phyloP scores from a whole-genome alignment of 768 basidiomycete genomes.

The Agrocybe pediades region DNA sequence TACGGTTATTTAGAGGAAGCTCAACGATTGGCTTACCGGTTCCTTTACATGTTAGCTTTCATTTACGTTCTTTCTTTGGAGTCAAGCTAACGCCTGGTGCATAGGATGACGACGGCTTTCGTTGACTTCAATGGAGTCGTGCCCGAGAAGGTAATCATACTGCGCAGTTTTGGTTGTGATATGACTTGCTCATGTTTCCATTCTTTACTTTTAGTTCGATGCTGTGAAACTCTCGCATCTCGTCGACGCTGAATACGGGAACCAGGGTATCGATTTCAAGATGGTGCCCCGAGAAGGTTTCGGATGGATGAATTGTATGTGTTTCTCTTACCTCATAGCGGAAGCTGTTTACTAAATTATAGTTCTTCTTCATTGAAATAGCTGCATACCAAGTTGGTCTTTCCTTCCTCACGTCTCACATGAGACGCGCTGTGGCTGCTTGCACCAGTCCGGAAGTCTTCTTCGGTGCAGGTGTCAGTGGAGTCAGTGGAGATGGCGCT shows the following conservation, averaged over 20 bases:
- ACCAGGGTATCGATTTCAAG: conserved; percentile 97
- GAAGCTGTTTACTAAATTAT: background rate
- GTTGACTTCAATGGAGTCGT: conserved; percentile 98
- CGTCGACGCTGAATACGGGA: conserved; percentile 96
- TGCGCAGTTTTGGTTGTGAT: background rate
- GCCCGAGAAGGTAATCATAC: conserved; percentile 80
- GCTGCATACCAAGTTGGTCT: conserved; percentile 97
- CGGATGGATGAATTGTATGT: conserved; percentile 95
- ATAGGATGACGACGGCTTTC: conserved; percentile 90
- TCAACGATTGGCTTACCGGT: conserved; percentile 91
- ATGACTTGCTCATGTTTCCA: conserved; percentile 10
- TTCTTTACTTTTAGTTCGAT: conserved; percentile 64
- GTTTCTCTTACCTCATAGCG: background rate
- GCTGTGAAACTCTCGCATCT: conserved; percentile 94
- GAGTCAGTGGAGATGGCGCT: conserved; percentile 32
- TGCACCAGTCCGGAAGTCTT: conserved; percentile 93
- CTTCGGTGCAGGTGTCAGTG: conserved; percentile 57
- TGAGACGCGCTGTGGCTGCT: conserved; percentile 93
- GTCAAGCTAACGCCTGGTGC: background rate
- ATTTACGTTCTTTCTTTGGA: background rate
- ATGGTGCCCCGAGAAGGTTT: conserved; percentile 97
- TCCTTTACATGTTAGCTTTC: conserved; percentile 87
- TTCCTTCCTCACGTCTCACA: conserved; percentile 88
- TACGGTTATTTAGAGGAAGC: conserved; percentile 96
- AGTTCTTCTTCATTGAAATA: conserved; percentile 28